Percentiles rank a stretch among this genome's conserved stretches.
phyloP scores from a whole-genome alignment of 73 alveolate species.

The Paramecium sexaurelia region DNA sequence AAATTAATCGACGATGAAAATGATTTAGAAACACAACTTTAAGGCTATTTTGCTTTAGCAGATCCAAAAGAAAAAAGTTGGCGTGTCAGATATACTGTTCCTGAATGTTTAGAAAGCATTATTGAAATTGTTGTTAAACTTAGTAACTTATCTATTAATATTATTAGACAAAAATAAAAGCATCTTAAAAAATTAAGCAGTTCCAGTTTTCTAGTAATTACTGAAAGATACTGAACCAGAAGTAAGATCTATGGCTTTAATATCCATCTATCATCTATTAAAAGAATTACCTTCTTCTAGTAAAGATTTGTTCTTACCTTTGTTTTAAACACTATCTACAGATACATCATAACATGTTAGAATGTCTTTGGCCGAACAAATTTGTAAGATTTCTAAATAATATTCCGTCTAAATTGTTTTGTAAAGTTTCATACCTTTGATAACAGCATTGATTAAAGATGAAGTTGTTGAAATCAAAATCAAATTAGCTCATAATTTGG shows the following conservation, averaged over 20 bases:
- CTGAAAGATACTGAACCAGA: slow-evolving; percentile 66
- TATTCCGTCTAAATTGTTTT: slow-evolving; percentile 35
- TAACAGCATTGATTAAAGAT: slow-evolving; percentile 50
- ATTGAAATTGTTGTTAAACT: slow-evolving; percentile 3
- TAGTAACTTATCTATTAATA: background rate
- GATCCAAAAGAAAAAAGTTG: slow-evolving; percentile 65
- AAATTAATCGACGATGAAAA: slow-evolving; percentile 30
- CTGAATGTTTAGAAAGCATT: slow-evolving; percentile 56
- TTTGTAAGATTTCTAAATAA: slow-evolving; percentile 54
- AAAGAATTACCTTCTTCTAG: slow-evolving; percentile 36
- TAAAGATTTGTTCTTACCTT: slow-evolving; percentile 29
- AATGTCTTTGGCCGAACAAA: slow-evolving; percentile 60
- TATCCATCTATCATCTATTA: slow-evolving; percentile 30
- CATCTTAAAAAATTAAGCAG: slow-evolving; percentile 55
- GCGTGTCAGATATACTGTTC: slow-evolving; percentile 67
- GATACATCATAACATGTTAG: slow-evolving; percentile 63
- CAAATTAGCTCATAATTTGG: slow-evolving; percentile 57
- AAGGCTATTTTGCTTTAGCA: slow-evolving; percentile 25
- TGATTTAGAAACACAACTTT: slow-evolving; percentile 51
- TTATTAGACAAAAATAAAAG: slow-evolving; percentile 42
- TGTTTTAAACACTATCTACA: background rate
- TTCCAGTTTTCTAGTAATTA: slow-evolving; percentile 41
- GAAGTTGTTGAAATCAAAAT: slow-evolving; percentile 62
- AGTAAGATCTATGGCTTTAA: slow-evolving; percentile 62
- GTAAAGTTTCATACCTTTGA: slow-evolving; percentile 48